phyloP scores from a whole-genome alignment of 805 yeast genomes.

The Barnettozyma californica region DNA sequence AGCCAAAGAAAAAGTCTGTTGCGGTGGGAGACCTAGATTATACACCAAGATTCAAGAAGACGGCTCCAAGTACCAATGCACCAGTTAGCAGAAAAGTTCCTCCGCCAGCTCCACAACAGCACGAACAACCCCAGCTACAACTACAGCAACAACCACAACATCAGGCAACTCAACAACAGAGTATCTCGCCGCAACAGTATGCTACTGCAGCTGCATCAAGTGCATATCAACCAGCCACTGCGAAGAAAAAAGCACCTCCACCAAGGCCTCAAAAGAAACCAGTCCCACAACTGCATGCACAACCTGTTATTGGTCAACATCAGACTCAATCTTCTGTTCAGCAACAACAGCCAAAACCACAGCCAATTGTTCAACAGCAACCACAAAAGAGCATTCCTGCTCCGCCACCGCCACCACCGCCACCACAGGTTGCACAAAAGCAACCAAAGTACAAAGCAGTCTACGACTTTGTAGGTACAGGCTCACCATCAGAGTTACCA shows the following conservation, averaged over 20 bases:
- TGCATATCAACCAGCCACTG: constrained; percentile 30
- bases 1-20: constrained; percentile 48
- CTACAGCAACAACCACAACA: constrained; percentile 12
- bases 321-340: not conserved
- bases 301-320: constrained; percentile 20
- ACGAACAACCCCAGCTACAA: constrained; percentile 13
- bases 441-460: constrained; percentile 80
- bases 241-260: constrained; percentile 20
- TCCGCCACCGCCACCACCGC: constrained; percentile 77
- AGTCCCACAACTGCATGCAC: constrained; percentile 36
- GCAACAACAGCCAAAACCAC: constrained; percentile 43
- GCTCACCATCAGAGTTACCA: constrained; percentile 76
- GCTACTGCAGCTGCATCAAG: constrained; percentile 33
- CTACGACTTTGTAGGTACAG: constrained; percentile 85
- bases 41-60: constrained; percentile 24
- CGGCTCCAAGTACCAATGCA: constrained; percentile 6
- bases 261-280: constrained; percentile 26
- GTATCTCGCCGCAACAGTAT: constrained; percentile 4
- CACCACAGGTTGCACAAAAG: constrained; percentile 52
- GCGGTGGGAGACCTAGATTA: constrained; percentile 21
- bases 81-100: constrained; percentile 22
- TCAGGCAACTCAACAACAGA: constrained; percentile 3
- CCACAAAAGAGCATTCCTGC: constrained; percentile 37
- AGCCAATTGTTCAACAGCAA: constrained; percentile 32
- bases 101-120: constrained; percentile 26